Evolutionary conservation across 2,329 filamentous ascomycete genomes (phyloP), one percentile per base, ranked within the genome.

Genomic region (Hymenotorrendiella dingleyae): DNA sequence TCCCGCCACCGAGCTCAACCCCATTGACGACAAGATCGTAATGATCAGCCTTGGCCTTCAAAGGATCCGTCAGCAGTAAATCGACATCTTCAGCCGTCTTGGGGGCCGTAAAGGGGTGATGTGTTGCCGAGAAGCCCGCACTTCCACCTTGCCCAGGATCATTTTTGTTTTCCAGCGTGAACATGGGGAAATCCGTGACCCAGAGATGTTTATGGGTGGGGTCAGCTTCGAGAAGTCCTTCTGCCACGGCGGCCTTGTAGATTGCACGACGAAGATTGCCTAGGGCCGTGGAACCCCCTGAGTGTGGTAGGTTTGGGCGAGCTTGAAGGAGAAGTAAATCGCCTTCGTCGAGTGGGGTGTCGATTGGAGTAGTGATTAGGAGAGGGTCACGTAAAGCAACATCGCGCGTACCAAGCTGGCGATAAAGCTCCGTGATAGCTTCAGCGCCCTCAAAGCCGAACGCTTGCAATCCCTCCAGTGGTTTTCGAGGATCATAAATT

Each of bases 11-110:
- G 2, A 98, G 76, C 64, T 98, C 93, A 4, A 95, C 80, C 4
- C 93, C 93, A 61, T 98, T 98, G 55, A 97, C 78, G 0, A 98
- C 91, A 11, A 98, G 79, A 56, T 98, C 93, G 66, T 96, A 98
- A 61, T 95, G 90, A 56, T 94, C 91, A 3, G 85, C 94, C 54
- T 75, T 78, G 1, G 80, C 88, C 35, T 73, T 65, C 1, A 88
- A 71, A 0, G 93, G 91, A 29, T 89, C 73, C 0, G 73, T 80
- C 27, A 80, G 70, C 1, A 97, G 76, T 1, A 87, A 65, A 28
- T 88, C 82, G 12, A 94, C 75, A 59, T 97, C 90, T 4, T 70
- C 67, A 0, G 73, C 64, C 0, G 78, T 78, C 26, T 86, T 78
- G 0, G 93, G 93, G 0, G 93, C 86, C 0, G 93, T 98, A 65